Percentiles rank a stretch among this genome's conserved stretches.
These are phyloP conservation scores for Pholiota adiposa DNA, from an alignment of 1,284 basidiomycete genomes.

Conservation along the genomic window DNA sequence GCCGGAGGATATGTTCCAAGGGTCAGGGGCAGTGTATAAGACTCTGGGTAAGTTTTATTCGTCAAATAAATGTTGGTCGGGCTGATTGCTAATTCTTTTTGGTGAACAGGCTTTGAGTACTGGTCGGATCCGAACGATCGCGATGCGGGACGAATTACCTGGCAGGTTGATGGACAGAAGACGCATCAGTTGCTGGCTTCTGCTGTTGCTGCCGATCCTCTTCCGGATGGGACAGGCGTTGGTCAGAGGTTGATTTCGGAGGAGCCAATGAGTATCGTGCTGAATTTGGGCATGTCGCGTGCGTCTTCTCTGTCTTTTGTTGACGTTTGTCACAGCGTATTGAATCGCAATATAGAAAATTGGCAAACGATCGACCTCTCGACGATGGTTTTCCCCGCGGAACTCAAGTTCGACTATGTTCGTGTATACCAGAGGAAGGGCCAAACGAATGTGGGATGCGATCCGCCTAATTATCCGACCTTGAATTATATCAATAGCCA, in stretches of 20 bases:
- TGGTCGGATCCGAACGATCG: slow-evolving; percentile 60
- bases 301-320: slow-evolving; percentile 26
- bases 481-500: slow-evolving; percentile 64
- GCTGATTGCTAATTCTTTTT: not conserved
- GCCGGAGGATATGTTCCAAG: slow-evolving; percentile 61
- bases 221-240: slow-evolving; percentile 48
- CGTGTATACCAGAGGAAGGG: slow-evolving; percentile 71
- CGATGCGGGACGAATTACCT: slow-evolving; percentile 63
- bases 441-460: slow-evolving; percentile 55
- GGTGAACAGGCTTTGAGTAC: slow-evolving; percentile 67
- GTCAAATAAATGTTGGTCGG: not conserved
- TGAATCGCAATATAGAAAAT: slow-evolving; percentile 41
- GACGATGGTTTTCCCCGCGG: slow-evolving; percentile 64
- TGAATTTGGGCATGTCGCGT: slow-evolving; percentile 73
- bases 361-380: slow-evolving; percentile 50
- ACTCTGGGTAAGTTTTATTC: slow-evolving; percentile 44
- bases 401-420: slow-evolving; percentile 73
- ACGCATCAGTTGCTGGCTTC: slow-evolving; percentile 56
- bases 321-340: not conserved
- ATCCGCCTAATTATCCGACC: slow-evolving; percentile 64
- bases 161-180: slow-evolving; percentile 61
- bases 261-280: slow-evolving; percentile 72
- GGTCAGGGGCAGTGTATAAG: slow-evolving; percentile 48
- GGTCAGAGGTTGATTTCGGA: slow-evolving; percentile 69
- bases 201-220: slow-evolving; percentile 59